phyloP scores from a whole-genome alignment of 306 rosid species.

The Vigna trinervia region DNA sequence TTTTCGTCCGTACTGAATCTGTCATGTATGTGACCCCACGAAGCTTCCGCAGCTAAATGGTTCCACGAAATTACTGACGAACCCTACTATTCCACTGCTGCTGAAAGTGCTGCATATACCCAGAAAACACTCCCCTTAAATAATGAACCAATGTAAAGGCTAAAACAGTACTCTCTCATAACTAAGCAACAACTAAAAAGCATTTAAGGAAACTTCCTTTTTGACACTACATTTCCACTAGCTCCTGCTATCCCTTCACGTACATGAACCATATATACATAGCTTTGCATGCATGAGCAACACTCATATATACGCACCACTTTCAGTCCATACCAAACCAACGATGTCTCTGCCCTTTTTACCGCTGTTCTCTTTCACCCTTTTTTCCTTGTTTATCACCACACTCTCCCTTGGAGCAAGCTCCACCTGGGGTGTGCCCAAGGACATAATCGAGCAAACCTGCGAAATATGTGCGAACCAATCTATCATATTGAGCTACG shows the following conservation, averaged over 20 bases:
- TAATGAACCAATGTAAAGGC: slow-evolving; percentile 13
- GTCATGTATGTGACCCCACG: slow-evolving; percentile 13
- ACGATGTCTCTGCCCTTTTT: slow-evolving; percentile 31
- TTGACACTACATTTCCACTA: background rate
- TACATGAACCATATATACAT: slow-evolving; percentile 13
- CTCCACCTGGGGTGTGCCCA: background rate
- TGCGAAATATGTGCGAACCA: slow-evolving; percentile 57
- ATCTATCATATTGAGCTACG: slow-evolving; percentile 46
- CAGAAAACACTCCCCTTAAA: too few relatives aligned
- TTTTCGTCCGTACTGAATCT: background rate
- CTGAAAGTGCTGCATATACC: too few relatives aligned
- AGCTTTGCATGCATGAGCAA: slow-evolving; percentile 9
- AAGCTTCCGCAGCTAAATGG: slow-evolving; percentile 34
- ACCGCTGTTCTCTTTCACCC: background rate
- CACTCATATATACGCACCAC: background rate
- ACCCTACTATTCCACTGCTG: background rate
- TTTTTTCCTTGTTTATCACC: slow-evolving; percentile 1
- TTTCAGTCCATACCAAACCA: slow-evolving; percentile 4
- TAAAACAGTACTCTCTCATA: slow-evolving; percentile 24
- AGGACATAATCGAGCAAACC: slow-evolving; percentile 54
- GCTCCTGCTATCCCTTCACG: background rate
- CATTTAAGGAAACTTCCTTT: slow-evolving; percentile 44
- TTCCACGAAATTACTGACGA: slow-evolving; percentile 9
- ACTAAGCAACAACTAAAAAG: slow-evolving; percentile 2
- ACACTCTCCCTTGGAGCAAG: slow-evolving; percentile 38